Evolutionary conservation across 31 red algal genomes (phyloP).

Genomic region (Odonthalia washingtoniensis): DNA sequence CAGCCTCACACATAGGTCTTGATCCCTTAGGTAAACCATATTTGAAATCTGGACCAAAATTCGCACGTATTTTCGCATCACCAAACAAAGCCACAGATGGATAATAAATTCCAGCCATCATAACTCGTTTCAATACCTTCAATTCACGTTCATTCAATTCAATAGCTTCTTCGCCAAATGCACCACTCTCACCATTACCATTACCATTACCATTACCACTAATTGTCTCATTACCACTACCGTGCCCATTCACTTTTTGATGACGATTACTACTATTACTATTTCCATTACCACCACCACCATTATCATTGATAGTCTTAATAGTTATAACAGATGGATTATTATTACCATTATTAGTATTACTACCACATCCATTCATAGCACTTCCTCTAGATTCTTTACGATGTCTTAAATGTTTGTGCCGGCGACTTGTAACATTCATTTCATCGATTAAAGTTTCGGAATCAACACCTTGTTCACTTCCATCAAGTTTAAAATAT

Average conservation of each 20-base stretch:
- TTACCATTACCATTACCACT: too few relatives aligned
- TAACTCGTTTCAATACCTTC: neutral
- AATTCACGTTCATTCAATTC: neutral
- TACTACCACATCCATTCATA: neutral
- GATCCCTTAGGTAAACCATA: constrained; percentile 38
- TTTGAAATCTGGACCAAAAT: constrained; percentile 71
- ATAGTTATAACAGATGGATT: neutral
- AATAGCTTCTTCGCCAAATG: neutral
- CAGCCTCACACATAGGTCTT: constrained; percentile 55
- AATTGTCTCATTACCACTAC: neutral
- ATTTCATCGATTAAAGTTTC: neutral
- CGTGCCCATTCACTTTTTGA: too few relatives aligned
- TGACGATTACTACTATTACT: neutral
- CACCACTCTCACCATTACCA: neutral
- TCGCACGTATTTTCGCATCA: constrained; percentile 35
- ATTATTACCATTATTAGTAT: neutral
- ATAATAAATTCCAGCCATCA: constrained; percentile 53
- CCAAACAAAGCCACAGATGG: constrained; percentile 58
- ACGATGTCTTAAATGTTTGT: neutral
- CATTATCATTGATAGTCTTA: neutral
- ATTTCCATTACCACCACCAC: neutral
- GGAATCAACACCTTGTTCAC: neutral
- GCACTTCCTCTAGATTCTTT: constrained; percentile 1
- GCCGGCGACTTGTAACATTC: neutral
- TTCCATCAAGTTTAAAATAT: neutral